Evolutionary conservation across 805 yeast species (phyloP).

Genomic region (Nakazawaea populi): DNA sequence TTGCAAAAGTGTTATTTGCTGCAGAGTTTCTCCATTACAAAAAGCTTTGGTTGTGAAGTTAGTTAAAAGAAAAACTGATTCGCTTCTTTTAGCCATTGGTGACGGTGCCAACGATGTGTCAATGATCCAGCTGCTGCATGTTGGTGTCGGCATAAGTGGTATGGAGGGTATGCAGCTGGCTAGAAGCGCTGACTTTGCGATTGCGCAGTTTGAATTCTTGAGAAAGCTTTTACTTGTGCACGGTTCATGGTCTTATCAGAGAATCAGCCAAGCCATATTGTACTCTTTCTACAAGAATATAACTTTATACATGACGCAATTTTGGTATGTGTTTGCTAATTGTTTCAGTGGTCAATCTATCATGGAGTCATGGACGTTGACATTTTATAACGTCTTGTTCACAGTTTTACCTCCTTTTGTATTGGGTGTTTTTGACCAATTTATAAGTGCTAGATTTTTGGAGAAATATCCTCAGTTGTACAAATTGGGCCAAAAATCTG

Average conservation of each 20-base stretch:
- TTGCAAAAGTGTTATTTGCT: slow-evolving; percentile 95
- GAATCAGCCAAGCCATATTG: slow-evolving; percentile 86
- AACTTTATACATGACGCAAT: slow-evolving; percentile 94
- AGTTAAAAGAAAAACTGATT: slow-evolving; percentile 77
- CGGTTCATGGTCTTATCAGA: slow-evolving; percentile 96
- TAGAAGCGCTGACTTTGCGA: slow-evolving; percentile 93
- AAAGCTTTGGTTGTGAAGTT: slow-evolving; percentile 93
- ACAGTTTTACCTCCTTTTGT: slow-evolving; percentile 96
- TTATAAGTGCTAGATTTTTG: slow-evolving; percentile 81
- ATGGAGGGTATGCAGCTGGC: slow-evolving; percentile 99
- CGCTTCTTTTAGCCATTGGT: slow-evolving; percentile 85
- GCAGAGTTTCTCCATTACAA: slow-evolving; percentile 96
- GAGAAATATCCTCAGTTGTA: slow-evolving; percentile 92
- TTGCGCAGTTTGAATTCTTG: slow-evolving; percentile 90
- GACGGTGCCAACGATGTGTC: slow-evolving; percentile 99
- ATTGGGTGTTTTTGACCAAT: slow-evolving; percentile 94
- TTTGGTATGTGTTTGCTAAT: slow-evolving; percentile 93
- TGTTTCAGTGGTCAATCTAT: slow-evolving; percentile 94
- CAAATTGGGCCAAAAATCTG: slow-evolving; percentile 82
- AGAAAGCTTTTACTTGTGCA: slow-evolving; percentile 83
- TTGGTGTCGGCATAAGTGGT: slow-evolving; percentile 98
- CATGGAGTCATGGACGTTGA: slow-evolving; percentile 96
- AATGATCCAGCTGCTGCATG: slow-evolving; percentile 99
- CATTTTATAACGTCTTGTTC: slow-evolving; percentile 90
- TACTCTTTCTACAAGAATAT: slow-evolving; percentile 95